A percentile compares a stretch with the other conserved stretches of the same genome.
Evolutionary conservation across 129 eudicot genomes (phyloP).

Genomic region (Lonicera japonica): DNA sequence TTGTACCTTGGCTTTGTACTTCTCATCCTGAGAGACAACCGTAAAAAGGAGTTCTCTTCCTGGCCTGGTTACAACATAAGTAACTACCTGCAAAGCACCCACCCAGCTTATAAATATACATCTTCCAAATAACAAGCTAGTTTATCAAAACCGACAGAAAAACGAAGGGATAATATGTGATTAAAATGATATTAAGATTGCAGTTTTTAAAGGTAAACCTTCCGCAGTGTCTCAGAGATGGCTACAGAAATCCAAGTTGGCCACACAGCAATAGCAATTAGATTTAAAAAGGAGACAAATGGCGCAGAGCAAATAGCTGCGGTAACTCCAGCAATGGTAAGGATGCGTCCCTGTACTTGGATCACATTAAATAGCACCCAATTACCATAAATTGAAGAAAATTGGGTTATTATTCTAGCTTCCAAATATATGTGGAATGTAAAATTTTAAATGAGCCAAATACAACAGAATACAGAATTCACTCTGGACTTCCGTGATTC

Average conservation of each 20-base stretch:
- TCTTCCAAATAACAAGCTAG: not conserved
- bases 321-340: constrained; percentile 78
- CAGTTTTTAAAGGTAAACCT: constrained; percentile 42
- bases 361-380: not conserved
- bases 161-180: not conserved
- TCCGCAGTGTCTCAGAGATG: constrained; percentile 68
- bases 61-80: constrained; percentile 87
- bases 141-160: not conserved
- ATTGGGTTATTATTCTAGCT: too few species aligned
- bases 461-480: too few species aligned
- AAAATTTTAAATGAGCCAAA: too few species aligned
- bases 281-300: constrained; percentile 48
- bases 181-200: not conserved
- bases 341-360: constrained; percentile 66
- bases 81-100: constrained; percentile 54
- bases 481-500: too few species aligned
- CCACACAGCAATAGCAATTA: constrained; percentile 76
- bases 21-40: constrained; percentile 94
- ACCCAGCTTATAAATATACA: not conserved
- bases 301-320: constrained; percentile 77
- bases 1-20: constrained; percentile 99
- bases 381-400: not conserved
- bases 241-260: constrained; percentile 81
- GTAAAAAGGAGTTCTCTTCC: constrained; percentile 90
- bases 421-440: too few species aligned